phyloP scores from a whole-genome alignment of 352 stramenopile species.

The Peronospora destructor region DNA sequence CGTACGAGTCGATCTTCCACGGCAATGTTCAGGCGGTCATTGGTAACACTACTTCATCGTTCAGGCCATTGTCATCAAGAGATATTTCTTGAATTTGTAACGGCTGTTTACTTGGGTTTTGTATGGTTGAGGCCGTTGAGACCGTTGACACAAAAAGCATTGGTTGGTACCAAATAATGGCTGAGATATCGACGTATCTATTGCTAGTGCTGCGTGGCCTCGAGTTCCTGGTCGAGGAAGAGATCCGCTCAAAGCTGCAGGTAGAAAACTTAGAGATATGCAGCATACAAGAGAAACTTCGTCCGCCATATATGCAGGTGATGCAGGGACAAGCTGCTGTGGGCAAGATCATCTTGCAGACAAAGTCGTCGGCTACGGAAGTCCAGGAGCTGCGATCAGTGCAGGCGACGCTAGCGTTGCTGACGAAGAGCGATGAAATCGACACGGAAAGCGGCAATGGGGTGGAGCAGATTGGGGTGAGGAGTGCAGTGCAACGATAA shows the following conservation, averaged over 20 bases:
- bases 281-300: constrained; percentile 54
- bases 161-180: constrained; percentile 12
- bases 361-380: constrained; percentile 37
- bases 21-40: too few relatives aligned
- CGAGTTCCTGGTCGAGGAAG: constrained; percentile 55
- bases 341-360: constrained; percentile 56
- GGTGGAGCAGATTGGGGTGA: constrained; percentile 55
- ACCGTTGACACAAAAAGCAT: constrained; percentile 9
- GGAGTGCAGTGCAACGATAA: not conserved
- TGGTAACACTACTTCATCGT: too few relatives aligned
- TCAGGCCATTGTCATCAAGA: too few relatives aligned
- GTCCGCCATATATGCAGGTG: constrained; percentile 51
- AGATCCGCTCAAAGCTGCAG: constrained; percentile 66
- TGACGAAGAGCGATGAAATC: constrained; percentile 51
- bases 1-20: too few relatives aligned
- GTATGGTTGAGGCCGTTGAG: constrained; percentile 6
- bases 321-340: constrained; percentile 69
- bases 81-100: not conserved
- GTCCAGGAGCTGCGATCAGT: constrained; percentile 53
- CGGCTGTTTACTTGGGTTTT: constrained; percentile 18
- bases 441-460: constrained; percentile 42
- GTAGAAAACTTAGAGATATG: constrained; percentile 57
- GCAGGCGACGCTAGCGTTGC: constrained; percentile 49
- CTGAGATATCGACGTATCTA: constrained; percentile 41
- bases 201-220: constrained; percentile 72